Percentiles rank a stretch among this genome's conserved stretches.
These are phyloP conservation scores for Cyberlindnera euphorbiae DNA, from an alignment of 805 yeast genomes.

Conservation along the genomic window DNA sequence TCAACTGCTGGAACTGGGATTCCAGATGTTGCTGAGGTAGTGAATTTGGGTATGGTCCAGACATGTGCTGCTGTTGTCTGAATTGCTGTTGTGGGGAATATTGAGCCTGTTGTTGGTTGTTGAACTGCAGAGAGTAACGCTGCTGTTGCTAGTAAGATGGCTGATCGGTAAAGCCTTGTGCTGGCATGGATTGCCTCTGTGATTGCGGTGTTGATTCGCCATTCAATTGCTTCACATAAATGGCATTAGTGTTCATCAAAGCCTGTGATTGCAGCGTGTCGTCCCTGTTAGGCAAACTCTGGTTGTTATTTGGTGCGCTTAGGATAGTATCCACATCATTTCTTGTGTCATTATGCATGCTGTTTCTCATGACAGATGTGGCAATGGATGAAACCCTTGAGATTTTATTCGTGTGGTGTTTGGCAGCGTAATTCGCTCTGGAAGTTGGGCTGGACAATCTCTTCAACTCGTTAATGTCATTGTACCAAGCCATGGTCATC, in stretches of 20 bases:
- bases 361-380: conserved; percentile 22
- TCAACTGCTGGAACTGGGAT: conserved; percentile 6
- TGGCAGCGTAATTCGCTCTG: conserved; percentile 23
- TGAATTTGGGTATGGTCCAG: conserved; percentile 7
- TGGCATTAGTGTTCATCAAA: conserved; percentile 20
- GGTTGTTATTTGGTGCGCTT: conserved; percentile 21
- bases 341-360: conserved; percentile 15
- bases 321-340: conserved; percentile 25
- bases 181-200: conserved; percentile 18
- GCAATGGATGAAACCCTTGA: conserved; percentile 27
- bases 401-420: conserved; percentile 18
- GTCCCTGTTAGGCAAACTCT: conserved; percentile 19
- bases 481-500: conserved; percentile 79
- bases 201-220: conserved; percentile 15
- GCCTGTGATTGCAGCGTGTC: conserved; percentile 18
- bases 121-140: conserved; percentile 8
- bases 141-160: conserved; percentile 8
- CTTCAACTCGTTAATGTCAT: conserved; percentile 67
- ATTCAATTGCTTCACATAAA: conserved; percentile 17
- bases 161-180: conserved; percentile 4
- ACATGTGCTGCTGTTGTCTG: background rate
- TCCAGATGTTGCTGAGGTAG: conserved; percentile 12
- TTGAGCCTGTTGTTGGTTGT: conserved; percentile 13
- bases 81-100: conserved; percentile 4
- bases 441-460: conserved; percentile 41